Percentiles rank a stretch among this genome's conserved stretches.
These are phyloP conservation scores for Sequoia sempervirens DNA, from an alignment of 75 land plant species.

Conservation along the genomic window DNA sequence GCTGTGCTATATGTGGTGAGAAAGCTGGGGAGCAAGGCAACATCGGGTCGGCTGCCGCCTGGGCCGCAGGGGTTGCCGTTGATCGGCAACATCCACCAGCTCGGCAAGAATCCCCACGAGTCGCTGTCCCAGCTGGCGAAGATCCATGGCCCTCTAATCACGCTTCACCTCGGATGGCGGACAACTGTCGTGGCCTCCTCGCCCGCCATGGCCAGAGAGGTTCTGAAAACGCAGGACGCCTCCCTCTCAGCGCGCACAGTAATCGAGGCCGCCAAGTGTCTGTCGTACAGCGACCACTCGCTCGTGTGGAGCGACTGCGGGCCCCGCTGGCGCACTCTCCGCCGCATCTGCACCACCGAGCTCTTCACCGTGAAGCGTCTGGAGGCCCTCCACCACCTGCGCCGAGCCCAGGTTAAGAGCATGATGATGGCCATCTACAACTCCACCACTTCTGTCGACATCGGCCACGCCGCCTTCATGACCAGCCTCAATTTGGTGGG, in stretches of 20 bases:
- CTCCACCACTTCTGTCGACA: slow-evolving; percentile 10
- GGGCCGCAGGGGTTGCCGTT: slow-evolving; percentile 33
- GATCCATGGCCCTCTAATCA: slow-evolving; percentile 36
- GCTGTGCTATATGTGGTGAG: neutral
- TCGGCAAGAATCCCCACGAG: slow-evolving; percentile 16
- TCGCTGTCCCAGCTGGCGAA: slow-evolving; percentile 4
- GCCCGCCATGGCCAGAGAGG: slow-evolving; percentile 23
- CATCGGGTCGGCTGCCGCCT: neutral
- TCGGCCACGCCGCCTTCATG: slow-evolving; percentile 24
- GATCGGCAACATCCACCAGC: slow-evolving; percentile 23
- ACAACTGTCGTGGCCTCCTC: slow-evolving; percentile 37
- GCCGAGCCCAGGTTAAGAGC: slow-evolving; percentile 6
- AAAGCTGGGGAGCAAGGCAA: neutral
- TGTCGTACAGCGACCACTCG: slow-evolving; percentile 8
- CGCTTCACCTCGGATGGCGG: slow-evolving; percentile 31
- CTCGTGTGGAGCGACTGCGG: slow-evolving; percentile 31
- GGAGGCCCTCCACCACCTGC: slow-evolving; percentile 16
- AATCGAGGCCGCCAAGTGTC: slow-evolving; percentile 24
- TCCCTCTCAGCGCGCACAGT: slow-evolving; percentile 28
- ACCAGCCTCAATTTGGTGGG: slow-evolving; percentile 31
- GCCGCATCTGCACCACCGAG: slow-evolving; percentile 40
- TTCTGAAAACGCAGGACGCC: slow-evolving; percentile 40
- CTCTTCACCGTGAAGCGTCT: slow-evolving; percentile 36
- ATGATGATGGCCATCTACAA: neutral
- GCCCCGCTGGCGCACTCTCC: slow-evolving; percentile 41